These are phyloP conservation scores for Solanum etuberosum DNA, from an alignment of 257 asterid genomes.

Conservation along the genomic window DNA sequence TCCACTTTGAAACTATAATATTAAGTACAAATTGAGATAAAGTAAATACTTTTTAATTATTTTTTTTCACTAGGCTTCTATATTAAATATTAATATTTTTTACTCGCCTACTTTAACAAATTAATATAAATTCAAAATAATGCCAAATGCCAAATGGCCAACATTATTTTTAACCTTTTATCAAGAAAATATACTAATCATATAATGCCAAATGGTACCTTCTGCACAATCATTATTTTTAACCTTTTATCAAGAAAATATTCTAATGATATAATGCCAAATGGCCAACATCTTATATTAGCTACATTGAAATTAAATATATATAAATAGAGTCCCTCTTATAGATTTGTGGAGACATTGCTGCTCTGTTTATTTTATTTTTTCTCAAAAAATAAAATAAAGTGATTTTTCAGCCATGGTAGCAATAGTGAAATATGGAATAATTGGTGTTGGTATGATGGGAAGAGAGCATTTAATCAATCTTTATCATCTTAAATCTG, in stretches of 20 bases:
- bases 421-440: slow-evolving; percentile 47
- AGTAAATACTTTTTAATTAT: fast-evolving
- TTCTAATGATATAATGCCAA: neutral
- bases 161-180: too few relatives aligned
- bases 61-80: neutral
- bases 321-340: neutral
- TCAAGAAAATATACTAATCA: too few relatives aligned
- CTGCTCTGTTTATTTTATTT: neutral
- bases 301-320: neutral
- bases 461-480: slow-evolving; percentile 92
- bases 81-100: too few relatives aligned
- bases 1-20: too few relatives aligned
- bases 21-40: neutral
- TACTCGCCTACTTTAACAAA: fast-evolving
- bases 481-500: slow-evolving; percentile 48
- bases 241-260: neutral
- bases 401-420: neutral
- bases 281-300: neutral
- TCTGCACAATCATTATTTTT: neutral
- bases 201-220: too few relatives aligned
- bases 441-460: slow-evolving; percentile 97
- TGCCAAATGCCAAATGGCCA: too few relatives aligned
- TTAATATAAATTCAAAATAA: too few relatives aligned
- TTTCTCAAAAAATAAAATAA: neutral
- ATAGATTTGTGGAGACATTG: neutral